Evolutionary conservation across 2,329 filamentous ascomycete genomes (phyloP), one percentile per base, ranked within the genome.

Genomic region (Penicillium crustosum): DNA sequence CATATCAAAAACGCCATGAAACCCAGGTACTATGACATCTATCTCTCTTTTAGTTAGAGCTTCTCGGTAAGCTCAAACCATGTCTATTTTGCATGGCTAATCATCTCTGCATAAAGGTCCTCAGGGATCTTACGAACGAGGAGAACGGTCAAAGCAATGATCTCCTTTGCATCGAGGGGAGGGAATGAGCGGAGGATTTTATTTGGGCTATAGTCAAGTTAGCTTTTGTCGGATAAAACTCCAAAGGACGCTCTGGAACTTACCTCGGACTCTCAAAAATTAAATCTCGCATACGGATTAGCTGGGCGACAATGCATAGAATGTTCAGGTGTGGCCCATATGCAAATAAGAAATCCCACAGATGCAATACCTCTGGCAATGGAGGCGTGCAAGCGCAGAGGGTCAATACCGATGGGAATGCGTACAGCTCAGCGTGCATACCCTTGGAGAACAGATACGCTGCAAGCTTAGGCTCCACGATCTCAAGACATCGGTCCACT

Each of bases 311-410:
- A 63, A 99, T 97, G 73, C 94, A 97, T 23, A 99, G 78, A 55
- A 99, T 91, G 70, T 99, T 99, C 60, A 99, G 76, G 74, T 99
- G 94, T 36, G 92, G 88, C 0, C 94, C 94, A 66, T 97, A 99
- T 0, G 94, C 93, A 70, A 99, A 96, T 23, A 99, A 77, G 67
- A 99, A 99, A 73, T 99, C 94, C 94, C 94, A 99, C 2, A 99
- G 82, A 61, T 90, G 86, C 55, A 99, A 77, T 0, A 99, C 94
- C 76, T 99, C 93, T 0, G 93, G 93, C 54, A 99, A 77, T 2
- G 94, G 94, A 17, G 94, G 94, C 17, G 94, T 99, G 75, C 94
- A 97, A 27, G 94, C 94, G 70, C 92, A 97, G 50, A 99, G 83
- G 0, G 94, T 99, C 62, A 97, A 80, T 0, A 99, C 94, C 1